Evolutionary conservation across 805 yeast genomes (phyloP).

Genomic region (Naumovozyma castellii): DNA sequence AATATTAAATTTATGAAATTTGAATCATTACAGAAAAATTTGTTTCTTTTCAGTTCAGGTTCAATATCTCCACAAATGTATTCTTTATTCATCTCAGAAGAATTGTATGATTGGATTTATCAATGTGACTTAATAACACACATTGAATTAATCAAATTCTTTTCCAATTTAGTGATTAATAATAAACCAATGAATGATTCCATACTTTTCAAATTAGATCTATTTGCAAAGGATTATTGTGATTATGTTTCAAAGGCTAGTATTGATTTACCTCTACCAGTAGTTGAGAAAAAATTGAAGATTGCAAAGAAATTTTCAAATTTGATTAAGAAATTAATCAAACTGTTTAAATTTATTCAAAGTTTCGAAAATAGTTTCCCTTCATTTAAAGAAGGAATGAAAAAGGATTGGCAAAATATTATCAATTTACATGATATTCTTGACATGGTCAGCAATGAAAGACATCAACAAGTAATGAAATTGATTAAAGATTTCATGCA

Average conservation of each 20-base stretch:
- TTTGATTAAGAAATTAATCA: slow-evolving; percentile 44
- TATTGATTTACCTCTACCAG: slow-evolving; percentile 40
- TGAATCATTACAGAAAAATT: slow-evolving; percentile 45
- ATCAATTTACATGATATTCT: slow-evolving; percentile 32
- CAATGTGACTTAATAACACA: slow-evolving; percentile 61
- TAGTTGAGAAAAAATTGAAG: slow-evolving; percentile 43
- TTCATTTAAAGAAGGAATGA: slow-evolving; percentile 42
- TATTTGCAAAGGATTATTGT: slow-evolving; percentile 41
- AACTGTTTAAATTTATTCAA: slow-evolving; percentile 43
- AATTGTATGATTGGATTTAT: slow-evolving; percentile 51
- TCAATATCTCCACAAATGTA: slow-evolving; percentile 55
- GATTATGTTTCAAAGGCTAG: slow-evolving; percentile 34
- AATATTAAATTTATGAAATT: slow-evolving; percentile 58
- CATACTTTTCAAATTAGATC: slow-evolving; percentile 45
- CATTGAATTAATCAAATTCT: slow-evolving; percentile 42
- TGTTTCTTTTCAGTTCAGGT: slow-evolving; percentile 42
- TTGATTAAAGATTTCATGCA: slow-evolving; percentile 12
- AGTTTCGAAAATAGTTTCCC: slow-evolving; percentile 39
- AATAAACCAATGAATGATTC: slow-evolving; percentile 42
- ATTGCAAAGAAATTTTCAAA: slow-evolving; percentile 46
- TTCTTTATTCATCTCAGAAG: slow-evolving; percentile 43
- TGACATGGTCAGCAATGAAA: slow-evolving; percentile 14
- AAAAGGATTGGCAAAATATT: slow-evolving; percentile 44
- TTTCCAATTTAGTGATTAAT: slow-evolving; percentile 53
- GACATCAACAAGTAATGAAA: slow-evolving; percentile 8